phyloP scores from a whole-genome alignment of 345 rosid genomes.

The Eutrema yunnanense region DNA sequence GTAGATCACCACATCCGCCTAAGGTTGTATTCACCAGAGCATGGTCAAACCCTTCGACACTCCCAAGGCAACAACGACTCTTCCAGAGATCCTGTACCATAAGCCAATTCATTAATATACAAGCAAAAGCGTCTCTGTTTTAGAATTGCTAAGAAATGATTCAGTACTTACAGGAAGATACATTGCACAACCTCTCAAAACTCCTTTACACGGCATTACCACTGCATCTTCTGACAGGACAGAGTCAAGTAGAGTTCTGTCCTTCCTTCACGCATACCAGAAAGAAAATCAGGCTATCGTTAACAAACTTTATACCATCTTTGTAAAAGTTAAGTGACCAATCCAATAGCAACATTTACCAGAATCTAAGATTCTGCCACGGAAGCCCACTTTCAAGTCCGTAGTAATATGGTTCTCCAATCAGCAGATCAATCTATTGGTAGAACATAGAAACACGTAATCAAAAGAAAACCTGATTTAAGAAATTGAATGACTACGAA shows the following conservation, averaged over 20 bases:
- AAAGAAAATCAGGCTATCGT: not conserved
- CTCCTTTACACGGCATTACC: constrained; percentile 77
- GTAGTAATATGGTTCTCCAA: constrained; percentile 81
- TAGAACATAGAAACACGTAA: not conserved
- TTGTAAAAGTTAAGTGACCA: not conserved
- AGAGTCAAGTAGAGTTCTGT: constrained; percentile 60
- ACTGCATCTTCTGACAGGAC: constrained; percentile 52
- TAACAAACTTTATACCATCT: constrained; percentile 1
- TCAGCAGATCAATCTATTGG: constrained; percentile 69
- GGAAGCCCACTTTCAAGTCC: constrained; percentile 81
- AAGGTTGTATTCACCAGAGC: constrained; percentile 61
- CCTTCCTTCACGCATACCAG: constrained; percentile 52
- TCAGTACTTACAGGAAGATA: constrained; percentile 66
- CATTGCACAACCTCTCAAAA: constrained; percentile 78
- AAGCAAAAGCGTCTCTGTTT: not conserved
- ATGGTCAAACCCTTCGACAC: constrained; percentile 89
- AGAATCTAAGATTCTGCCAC: constrained; percentile 91
- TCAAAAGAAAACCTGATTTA: not conserved
- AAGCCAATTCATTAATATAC: not conserved
- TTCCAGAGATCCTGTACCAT: constrained; percentile 73
- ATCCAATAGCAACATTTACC: constrained; percentile 40
- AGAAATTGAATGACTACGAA: not conserved
- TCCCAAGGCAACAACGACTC: constrained; percentile 57
- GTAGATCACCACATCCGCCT: constrained; percentile 77
- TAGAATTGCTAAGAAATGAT: not conserved